These are phyloP conservation scores for Kodamaea leandrae DNA, from an alignment of 805 yeast genomes.

Conservation along the genomic window DNA sequence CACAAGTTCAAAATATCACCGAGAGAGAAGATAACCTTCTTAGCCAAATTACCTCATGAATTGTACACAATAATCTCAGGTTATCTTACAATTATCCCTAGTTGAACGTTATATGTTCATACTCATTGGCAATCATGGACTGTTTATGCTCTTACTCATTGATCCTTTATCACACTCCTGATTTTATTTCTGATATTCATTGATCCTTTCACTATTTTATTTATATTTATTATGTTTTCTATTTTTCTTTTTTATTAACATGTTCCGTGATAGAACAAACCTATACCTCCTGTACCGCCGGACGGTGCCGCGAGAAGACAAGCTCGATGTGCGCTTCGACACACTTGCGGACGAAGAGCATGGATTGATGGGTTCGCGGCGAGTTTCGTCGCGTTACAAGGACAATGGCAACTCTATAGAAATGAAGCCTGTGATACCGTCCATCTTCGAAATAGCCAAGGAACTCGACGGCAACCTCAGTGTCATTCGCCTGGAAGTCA, in stretches of 20 bases:
- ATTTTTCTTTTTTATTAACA: slow-evolving; percentile 21
- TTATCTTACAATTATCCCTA: too few relatives aligned
- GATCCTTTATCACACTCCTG: too few relatives aligned
- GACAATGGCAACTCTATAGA: slow-evolving; percentile 44
- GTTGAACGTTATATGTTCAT: too few relatives aligned
- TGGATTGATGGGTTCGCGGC: slow-evolving; percentile 48
- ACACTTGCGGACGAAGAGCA: slow-evolving; percentile 53
- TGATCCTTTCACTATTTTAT: not conserved
- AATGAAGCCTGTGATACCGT: slow-evolving; percentile 69
- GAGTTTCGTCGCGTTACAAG: slow-evolving; percentile 13
- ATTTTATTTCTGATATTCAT: not conserved
- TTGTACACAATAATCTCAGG: too few relatives aligned
- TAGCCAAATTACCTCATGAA: too few relatives aligned
- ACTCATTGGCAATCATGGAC: too few relatives aligned
- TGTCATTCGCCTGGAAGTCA: slow-evolving; percentile 52
- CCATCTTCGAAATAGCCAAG: slow-evolving; percentile 68
- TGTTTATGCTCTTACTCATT: too few relatives aligned
- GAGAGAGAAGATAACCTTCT: too few relatives aligned
- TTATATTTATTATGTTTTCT: not conserved
- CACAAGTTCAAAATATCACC: too few relatives aligned
- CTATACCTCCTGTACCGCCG: slow-evolving; percentile 83
- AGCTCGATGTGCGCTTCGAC: slow-evolving; percentile 30
- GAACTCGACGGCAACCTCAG: slow-evolving; percentile 65
- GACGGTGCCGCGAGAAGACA: slow-evolving; percentile 67
- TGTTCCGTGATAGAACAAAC: slow-evolving; percentile 96